Base-by-base conservation (phyloP, 192 early-diverging fungal genomes). In the Chytriomyces hyalinus region DNA sequence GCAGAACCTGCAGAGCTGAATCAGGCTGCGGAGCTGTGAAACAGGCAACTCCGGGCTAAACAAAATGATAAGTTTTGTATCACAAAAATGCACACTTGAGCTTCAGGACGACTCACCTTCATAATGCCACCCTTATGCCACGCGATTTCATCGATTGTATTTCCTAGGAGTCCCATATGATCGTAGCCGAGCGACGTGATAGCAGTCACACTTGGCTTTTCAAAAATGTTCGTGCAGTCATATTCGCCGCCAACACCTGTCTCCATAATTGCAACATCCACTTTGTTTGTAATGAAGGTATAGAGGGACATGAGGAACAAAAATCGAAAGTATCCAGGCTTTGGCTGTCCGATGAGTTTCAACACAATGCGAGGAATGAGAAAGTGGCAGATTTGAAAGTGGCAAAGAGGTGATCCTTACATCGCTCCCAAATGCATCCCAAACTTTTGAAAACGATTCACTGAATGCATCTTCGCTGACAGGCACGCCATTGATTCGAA, bases 271-370 rank as follows among this genome's bases (percentile, higher is more conserved):
- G 88, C 91, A 46, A 91, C 84, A 62, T 95, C 93, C 1, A 95
- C 78, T 61, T 75, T 59, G 9, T 97, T 94, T 17, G 83, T 82
- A 73, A 95, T 81, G 80, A 99, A 97, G 5, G 85, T 84, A 81
- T 98, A 96, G 67, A 93, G 93, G 0, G 97, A 94, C 84, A 99
- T 83, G 49, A 97, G 80, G 4, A 95, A 96, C 74, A 99, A 84
- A 82, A 90, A 97, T 65, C 96, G 83, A 73, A 98, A 99, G 78
- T 99, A 99, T 28, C 88, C 87, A 20, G 96, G 92, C 45, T 82
- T 89, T 28, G 67, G 9, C 48, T 22, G 6, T 36, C 26, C 1
- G 4, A 36, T 75, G 36, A 22, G 13, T 65, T 65, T 65, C 2
- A 22, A 1, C 13, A 26, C 13, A 15, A 26, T 65, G 13, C 11